These are phyloP conservation scores for Eudorina sp. DNA, from an alignment of 139 green algal genomes.

Conservation along the genomic window DNA sequence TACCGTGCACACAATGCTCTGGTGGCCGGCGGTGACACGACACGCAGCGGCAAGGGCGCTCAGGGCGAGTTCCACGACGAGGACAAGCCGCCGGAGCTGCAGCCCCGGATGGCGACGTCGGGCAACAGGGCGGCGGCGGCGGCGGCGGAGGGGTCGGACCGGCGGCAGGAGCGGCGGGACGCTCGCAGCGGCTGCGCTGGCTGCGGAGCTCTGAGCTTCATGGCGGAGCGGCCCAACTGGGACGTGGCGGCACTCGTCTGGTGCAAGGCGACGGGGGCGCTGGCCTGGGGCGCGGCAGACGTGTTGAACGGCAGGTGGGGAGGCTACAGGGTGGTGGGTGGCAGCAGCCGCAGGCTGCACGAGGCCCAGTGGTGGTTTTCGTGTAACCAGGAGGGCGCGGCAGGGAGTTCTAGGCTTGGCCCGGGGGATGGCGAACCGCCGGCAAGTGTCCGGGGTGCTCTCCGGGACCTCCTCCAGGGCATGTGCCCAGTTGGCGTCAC, in stretches of 20 bases:
- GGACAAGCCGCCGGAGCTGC: background rate
- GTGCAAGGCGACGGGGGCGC: constrained; percentile 17
- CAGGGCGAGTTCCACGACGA: background rate
- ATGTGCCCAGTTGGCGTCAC: no score
- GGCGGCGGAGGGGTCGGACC: background rate
- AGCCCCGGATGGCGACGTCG: background rate
- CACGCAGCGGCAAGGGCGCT: no score
- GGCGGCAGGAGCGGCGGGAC: no score
- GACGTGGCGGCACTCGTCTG: constrained; percentile 24
- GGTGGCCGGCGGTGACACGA: no score
- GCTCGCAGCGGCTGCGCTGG: background rate
- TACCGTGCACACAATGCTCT: no score
- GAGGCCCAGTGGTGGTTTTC: no score
- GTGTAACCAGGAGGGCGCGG: no score
- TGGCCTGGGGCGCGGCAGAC: constrained; percentile 35
- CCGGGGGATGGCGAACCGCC: no score
- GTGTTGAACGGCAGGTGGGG: constrained; percentile 36
- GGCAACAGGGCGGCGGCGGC: background rate
- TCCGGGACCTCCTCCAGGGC: no score
- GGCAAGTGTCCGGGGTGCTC: no score
- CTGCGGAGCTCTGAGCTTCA: constrained; percentile 15
- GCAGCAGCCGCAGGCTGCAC: no score
- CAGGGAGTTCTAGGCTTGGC: no score
- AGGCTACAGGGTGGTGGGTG: background rate
- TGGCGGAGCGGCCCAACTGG: constrained; percentile 4